phyloP scores from a whole-genome alignment of 2,329 filamentous ascomycete genomes.

The Nigrospora sphaerica region DNA sequence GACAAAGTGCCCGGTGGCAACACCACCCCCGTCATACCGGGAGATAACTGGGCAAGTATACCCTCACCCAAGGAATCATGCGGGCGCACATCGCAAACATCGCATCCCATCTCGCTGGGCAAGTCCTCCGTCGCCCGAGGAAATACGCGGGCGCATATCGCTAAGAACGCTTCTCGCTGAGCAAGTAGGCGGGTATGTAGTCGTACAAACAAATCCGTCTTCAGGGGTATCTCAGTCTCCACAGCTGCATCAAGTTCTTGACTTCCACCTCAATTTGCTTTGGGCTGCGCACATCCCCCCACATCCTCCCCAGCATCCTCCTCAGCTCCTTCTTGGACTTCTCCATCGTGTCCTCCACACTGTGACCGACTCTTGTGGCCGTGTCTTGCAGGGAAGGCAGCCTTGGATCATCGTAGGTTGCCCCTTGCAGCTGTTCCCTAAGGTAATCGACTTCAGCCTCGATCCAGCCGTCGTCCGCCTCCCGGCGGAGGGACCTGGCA shows the following conservation, averaged over 20 bases:
- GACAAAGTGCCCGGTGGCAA: too few species aligned
- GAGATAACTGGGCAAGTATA: too few species aligned
- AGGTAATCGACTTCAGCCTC: neutral
- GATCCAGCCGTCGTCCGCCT: neutral
- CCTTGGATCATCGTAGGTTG: neutral
- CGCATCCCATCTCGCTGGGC: too few species aligned
- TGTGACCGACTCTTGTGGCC: neutral
- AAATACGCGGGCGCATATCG: neutral
- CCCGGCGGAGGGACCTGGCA: conserved; percentile 9
- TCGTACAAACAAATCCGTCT: too few species aligned
- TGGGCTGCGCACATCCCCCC: conserved; percentile 5
- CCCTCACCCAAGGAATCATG: too few species aligned
- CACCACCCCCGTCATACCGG: too few species aligned
- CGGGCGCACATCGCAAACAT: too few species aligned
- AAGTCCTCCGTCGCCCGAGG: too few species aligned
- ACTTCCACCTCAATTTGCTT: conserved; percentile 6
- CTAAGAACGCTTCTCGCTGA: neutral
- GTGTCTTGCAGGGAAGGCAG: neutral
- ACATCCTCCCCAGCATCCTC: conserved; percentile 14
- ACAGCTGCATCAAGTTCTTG: conserved; percentile 9
- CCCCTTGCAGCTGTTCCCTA: neutral
- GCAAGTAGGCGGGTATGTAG: too few species aligned
- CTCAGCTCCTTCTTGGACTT: conserved; percentile 29
- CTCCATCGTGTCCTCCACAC: neutral
- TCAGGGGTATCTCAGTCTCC: conserved; percentile 5